A percentile compares a stretch with the other conserved stretches of the same genome.
Conservation (phyloP, 306 rosid species). For the Medicago ruthenica region DNA sequence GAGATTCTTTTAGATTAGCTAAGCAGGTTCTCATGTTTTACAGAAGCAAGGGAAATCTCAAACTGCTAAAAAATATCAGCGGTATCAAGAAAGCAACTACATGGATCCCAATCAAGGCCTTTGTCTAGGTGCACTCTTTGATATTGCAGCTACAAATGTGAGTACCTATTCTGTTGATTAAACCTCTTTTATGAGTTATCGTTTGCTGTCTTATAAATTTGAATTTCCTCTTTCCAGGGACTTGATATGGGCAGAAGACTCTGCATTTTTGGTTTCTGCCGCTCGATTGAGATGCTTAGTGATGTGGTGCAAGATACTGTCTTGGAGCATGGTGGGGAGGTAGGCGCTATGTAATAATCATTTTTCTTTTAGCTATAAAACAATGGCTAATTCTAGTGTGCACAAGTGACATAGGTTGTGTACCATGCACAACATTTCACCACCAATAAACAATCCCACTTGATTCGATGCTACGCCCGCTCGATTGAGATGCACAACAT, state of each 20-base stretch:
- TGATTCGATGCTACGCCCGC: neutral
- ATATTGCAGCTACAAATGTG: slow-evolving; percentile 96
- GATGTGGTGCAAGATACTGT: slow-evolving; percentile 97
- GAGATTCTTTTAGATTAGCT: slow-evolving; percentile 38
- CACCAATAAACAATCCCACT: neutral
- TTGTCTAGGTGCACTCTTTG: slow-evolving; percentile 92
- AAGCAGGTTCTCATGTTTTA: slow-evolving; percentile 40
- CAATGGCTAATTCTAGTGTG: neutral
- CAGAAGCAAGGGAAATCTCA: slow-evolving; percentile 78
- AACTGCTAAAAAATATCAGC: slow-evolving; percentile 61
- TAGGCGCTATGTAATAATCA: slow-evolving; percentile 40
- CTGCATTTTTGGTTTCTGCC: slow-evolving; percentile 93
- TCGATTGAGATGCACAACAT: too few relatives aligned
- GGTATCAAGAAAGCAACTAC: slow-evolving; percentile 86
- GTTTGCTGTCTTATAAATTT: slow-evolving; percentile 31
- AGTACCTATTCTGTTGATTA: slow-evolving; percentile 33
- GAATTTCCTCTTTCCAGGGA: slow-evolving; percentile 61
- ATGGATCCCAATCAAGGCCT: slow-evolving; percentile 92
- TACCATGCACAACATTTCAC: neutral
- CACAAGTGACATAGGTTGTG: neutral
- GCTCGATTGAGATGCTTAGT: slow-evolving; percentile 95
- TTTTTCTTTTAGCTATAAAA: slow-evolving; percentile 29
- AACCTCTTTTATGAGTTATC: slow-evolving; percentile 19
- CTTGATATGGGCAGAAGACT: slow-evolving; percentile 92
- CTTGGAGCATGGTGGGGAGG: slow-evolving; percentile 97